Percentiles rank a stretch among this genome's conserved stretches.
phyloP scores from a whole-genome alignment of 2,329 filamentous ascomycete species.

The Curvularia verruculosa region DNA sequence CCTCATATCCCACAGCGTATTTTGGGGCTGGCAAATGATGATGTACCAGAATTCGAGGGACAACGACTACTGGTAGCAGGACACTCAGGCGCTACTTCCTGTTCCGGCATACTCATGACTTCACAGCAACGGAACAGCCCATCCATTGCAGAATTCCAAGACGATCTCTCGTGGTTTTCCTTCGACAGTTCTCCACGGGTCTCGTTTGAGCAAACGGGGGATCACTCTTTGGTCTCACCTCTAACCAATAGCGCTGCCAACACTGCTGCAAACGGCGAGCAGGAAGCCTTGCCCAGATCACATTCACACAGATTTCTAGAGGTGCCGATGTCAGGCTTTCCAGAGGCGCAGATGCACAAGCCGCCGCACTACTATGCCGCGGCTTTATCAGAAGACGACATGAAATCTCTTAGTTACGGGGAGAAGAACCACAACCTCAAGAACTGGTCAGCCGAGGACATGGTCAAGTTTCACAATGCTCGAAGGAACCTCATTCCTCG shows the following conservation, averaged over 20 bases:
- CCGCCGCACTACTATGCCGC: constrained; percentile 30
- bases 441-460: constrained; percentile 20
- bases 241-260: neutral
- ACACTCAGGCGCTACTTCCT: neutral
- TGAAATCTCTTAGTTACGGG: constrained; percentile 20
- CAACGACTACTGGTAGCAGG: neutral
- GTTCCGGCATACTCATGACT: neutral
- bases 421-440: constrained; percentile 29
- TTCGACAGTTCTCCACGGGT: neutral
- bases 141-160: neutral
- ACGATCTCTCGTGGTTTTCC: neutral
- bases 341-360: neutral
- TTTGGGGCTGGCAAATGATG: neutral
- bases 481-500: constrained; percentile 18
- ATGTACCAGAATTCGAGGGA: neutral
- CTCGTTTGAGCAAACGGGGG: neutral
- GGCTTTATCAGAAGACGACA: constrained; percentile 25
- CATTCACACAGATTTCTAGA: neutral
- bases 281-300: neutral
- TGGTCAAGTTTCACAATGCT: constrained; percentile 15
- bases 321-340: constrained; percentile 5
- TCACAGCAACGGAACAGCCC: neutral
- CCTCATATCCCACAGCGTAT: neutral
- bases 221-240: neutral
- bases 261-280: constrained; percentile 1